phyloP scores from a whole-genome alignment of 768 basidiomycete species.

The Pseudohyphozyma bogoriensis region DNA sequence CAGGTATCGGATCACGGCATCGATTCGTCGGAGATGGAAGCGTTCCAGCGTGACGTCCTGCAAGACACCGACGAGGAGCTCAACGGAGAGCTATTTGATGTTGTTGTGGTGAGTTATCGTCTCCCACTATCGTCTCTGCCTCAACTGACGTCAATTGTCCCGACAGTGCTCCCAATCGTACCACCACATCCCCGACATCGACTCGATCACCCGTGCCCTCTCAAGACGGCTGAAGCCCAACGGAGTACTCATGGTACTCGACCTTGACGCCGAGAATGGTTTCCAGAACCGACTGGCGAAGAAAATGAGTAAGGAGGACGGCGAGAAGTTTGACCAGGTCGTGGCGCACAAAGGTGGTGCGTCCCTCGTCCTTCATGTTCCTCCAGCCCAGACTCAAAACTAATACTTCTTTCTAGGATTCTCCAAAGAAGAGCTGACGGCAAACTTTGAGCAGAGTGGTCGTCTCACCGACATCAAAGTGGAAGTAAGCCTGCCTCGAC shows the following conservation, averaged over 20 bases:
- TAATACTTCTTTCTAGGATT: not conserved
- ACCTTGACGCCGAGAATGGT: not conserved
- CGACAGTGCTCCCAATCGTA: conserved; percentile 1
- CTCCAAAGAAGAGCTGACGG: not conserved
- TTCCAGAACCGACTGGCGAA: not conserved
- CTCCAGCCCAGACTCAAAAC: too few species aligned
- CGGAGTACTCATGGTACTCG: not conserved
- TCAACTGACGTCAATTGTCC: not conserved
- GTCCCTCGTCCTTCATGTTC: too few species aligned
- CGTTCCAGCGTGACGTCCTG: not conserved
- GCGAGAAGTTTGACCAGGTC: not conserved
- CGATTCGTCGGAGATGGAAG: not conserved
- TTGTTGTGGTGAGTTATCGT: not conserved
- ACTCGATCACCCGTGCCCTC: not conserved
- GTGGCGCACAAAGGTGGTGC: not conserved
- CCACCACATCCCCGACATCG: conserved; percentile 2
- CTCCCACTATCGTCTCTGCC: not conserved
- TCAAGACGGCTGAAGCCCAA: not conserved
- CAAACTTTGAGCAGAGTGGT: not conserved
- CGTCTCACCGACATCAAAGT: not conserved
- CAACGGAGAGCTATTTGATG: conserved; percentile 1
- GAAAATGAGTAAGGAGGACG: not conserved
- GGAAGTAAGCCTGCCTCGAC: not conserved
- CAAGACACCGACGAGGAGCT: not conserved
- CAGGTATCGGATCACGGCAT: not conserved